These are phyloP conservation scores for Aleurites moluccanus DNA, from an alignment of 441 rosid genomes.

Conservation along the genomic window DNA sequence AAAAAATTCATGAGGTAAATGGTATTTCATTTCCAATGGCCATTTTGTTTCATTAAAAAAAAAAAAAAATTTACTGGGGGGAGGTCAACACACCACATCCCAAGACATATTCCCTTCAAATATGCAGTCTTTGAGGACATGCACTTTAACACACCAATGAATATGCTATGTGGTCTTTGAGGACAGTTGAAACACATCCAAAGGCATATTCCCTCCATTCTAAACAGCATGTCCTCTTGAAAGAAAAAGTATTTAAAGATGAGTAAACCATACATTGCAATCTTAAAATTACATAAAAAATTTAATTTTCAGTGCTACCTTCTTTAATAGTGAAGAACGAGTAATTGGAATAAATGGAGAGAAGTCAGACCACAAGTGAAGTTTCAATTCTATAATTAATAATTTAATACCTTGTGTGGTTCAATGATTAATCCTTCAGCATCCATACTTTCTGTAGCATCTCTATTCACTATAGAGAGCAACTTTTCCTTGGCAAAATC, in stretches of 20 bases:
- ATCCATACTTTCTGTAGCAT: constrained; percentile 44
- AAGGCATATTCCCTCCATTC: neutral
- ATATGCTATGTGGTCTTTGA: neutral
- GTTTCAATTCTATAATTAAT: constrained; percentile 8
- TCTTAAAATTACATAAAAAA: neutral
- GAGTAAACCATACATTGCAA: neutral
- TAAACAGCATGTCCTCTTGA: neutral
- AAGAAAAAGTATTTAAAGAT: neutral
- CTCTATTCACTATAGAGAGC: constrained; percentile 51
- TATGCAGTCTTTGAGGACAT: neutral
- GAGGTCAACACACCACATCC: neutral
- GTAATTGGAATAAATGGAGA: neutral
- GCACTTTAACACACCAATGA: too few species aligned
- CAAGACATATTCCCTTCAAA: neutral
- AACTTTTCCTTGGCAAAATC: constrained; percentile 77
- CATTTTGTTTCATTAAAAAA: neutral
- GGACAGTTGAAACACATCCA: neutral
- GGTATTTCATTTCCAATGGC: neutral
- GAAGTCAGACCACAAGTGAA: neutral
- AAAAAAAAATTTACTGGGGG: neutral
- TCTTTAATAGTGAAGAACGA: neutral
- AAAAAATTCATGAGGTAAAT: neutral
- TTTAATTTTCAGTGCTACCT: neutral
- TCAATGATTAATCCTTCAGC: constrained; percentile 49
- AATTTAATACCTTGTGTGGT: constrained; percentile 54